A percentile compares a stretch with the other conserved stretches of the same genome.
Conservation (phyloP, 305 asterid genomes). For the Fraxinus greggii region DNA sequence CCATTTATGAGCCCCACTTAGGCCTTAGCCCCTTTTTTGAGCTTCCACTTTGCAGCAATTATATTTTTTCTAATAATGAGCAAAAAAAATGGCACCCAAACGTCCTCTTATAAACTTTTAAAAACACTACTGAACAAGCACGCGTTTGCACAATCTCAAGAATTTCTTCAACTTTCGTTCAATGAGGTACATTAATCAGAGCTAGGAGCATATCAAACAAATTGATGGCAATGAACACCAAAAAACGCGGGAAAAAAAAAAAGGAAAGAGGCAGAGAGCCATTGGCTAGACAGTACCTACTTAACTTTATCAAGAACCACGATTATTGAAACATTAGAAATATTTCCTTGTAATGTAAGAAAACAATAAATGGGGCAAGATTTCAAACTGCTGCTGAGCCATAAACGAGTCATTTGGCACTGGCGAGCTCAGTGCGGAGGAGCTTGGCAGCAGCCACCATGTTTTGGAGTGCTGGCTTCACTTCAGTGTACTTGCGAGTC, state of each 20-base stretch:
- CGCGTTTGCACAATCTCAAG: neutral
- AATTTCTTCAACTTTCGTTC: slow-evolving; percentile 4
- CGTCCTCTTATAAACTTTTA: no score
- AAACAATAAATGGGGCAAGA: neutral
- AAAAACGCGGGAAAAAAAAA: neutral
- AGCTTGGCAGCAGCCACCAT: slow-evolving; percentile 72
- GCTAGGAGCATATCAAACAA: neutral
- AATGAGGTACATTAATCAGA: neutral
- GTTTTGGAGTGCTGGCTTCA: slow-evolving; percentile 67
- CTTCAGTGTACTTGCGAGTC: slow-evolving; percentile 74
- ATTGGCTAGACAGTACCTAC: slow-evolving; percentile 7
- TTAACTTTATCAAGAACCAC: slow-evolving; percentile 21
- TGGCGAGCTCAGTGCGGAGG: slow-evolving; percentile 58
- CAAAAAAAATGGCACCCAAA: no score
- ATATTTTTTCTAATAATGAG: no score
- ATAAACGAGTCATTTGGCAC: slow-evolving; percentile 44
- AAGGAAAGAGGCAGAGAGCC: neutral
- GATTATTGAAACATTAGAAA: slow-evolving; percentile 21
- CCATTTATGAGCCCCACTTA: no score
- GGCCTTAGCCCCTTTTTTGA: neutral
- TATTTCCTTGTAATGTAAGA: neutral
- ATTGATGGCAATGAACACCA: neutral
- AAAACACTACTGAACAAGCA: no score
- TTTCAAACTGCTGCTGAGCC: neutral
- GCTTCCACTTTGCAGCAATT: no score